Evolutionary conservation across 2,329 filamentous ascomycete genomes (phyloP).

Genomic region (Colletotrichum abscissum): DNA sequence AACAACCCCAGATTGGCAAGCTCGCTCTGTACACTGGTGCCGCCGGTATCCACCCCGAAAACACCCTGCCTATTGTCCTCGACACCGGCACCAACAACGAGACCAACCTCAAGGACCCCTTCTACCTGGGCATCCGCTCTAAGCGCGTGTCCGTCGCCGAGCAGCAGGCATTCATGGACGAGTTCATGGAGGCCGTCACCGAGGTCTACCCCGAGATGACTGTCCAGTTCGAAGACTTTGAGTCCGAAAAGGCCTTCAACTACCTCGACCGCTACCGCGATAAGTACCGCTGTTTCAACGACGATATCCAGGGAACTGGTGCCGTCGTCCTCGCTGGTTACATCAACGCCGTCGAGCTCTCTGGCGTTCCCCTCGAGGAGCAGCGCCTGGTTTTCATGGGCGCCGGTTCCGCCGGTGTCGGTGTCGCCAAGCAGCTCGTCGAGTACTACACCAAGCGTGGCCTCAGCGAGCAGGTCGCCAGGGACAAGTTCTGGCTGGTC

Average conservation of each 20-base stretch:
- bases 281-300: conserved; percentile 96
- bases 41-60: conserved; percentile 91
- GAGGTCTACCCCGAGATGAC: conserved; percentile 76
- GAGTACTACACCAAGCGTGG: conserved; percentile 96
- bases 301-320: conserved; percentile 97
- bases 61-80: conserved; percentile 78
- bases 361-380: conserved; percentile 85
- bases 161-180: conserved; percentile 93
- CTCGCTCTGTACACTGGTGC: conserved; percentile 94
- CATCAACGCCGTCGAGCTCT: conserved; percentile 82
- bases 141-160: conserved; percentile 82
- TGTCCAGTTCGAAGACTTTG: conserved; percentile 98
- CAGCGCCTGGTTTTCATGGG: conserved; percentile 97
- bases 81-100: conserved; percentile 77
- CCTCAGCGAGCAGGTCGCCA: conserved; percentile 86
- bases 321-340: conserved; percentile 89
- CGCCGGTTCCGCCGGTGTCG: conserved; percentile 93
- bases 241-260: conserved; percentile 90
- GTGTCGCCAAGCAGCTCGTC: conserved; percentile 97
- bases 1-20: conserved; percentile 78
- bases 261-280: conserved; percentile 91
- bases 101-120: conserved; percentile 72
- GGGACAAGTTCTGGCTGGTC: conserved; percentile 95
- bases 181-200: conserved; percentile 92
- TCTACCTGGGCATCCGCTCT: conserved; percentile 91